phyloP scores from a whole-genome alignment of 176 grass and related monocot species.

The sorghum (Sorghum bicolor) region DNA sequence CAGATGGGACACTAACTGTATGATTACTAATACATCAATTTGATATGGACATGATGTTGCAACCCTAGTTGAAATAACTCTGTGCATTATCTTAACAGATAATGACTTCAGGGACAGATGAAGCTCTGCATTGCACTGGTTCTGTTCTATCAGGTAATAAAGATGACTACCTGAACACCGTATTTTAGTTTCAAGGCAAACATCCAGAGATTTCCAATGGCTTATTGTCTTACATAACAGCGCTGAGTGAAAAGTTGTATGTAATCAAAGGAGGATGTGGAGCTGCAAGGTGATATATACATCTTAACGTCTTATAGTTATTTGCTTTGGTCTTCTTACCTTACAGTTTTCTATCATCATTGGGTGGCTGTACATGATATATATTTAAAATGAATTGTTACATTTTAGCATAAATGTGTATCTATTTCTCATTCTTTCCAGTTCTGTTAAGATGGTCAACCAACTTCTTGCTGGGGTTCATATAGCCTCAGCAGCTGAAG shows the following conservation, averaged over 20 bases:
- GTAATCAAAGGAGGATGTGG: slow-evolving; percentile 96
- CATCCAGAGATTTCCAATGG: not conserved
- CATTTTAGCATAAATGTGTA: not conserved
- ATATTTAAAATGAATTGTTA: not conserved
- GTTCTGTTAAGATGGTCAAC: slow-evolving; percentile 99
- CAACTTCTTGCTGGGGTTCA: slow-evolving; percentile 98
- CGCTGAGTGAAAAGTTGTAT: slow-evolving; percentile 93
- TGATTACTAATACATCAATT: slow-evolving; percentile 21
- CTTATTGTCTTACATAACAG: slow-evolving; percentile 47
- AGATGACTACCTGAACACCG: slow-evolving; percentile 1
- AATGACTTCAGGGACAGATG: slow-evolving; percentile 80
- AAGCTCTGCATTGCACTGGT: slow-evolving; percentile 66
- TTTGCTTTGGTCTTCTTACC: slow-evolving; percentile 21
- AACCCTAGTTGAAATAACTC: slow-evolving; percentile 12
- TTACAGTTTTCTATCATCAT: slow-evolving; percentile 15
- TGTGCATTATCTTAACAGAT: slow-evolving; percentile 56
- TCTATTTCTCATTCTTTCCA: slow-evolving; percentile 43
- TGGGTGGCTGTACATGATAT: not conserved
- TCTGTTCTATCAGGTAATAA: slow-evolving; percentile 74
- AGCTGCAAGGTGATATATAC: slow-evolving; percentile 77
- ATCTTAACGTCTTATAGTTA: slow-evolving; percentile 27
- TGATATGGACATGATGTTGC: slow-evolving; percentile 22
- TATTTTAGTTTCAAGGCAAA: slow-evolving; percentile 24
- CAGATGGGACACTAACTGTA: slow-evolving; percentile 93
- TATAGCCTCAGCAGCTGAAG: slow-evolving; percentile 92